Base-by-base conservation (phyloP, 1,284 basidiomycete species). In the Ustilago trichophora region DNA sequence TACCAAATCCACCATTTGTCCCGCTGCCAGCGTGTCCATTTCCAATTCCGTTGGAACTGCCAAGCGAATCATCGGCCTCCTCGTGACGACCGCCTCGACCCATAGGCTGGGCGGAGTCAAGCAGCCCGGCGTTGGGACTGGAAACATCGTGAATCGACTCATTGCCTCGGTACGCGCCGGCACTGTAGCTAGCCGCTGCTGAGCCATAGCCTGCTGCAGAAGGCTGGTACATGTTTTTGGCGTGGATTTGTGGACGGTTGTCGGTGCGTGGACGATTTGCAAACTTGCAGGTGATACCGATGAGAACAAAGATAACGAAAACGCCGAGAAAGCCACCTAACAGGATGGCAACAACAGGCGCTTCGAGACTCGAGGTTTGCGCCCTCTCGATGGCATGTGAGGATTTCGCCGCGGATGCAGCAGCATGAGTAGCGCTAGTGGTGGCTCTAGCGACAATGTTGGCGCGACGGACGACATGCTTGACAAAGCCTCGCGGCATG, bases 201-300 rank as follows among this genome's bases (percentile, higher is more conserved):
- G 63, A 52, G 4, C 60, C 66, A 27, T 72, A 72, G 16, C 70
- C 65, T 6, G 70, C 65, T 4, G 70, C 70, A 2, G 70, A 72
- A 13, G 70, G 70, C 46, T 72, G 65, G 26, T 47, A 72, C 64
- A 72, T 68, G 19, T 25, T 32, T 27, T 56, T 60, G 3, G 53
- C 12, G n/a, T 53, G 18, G 24, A 7, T 15, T n/a, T 47, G 52
- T 3, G 46, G 49, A 4, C 53, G 56, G 10, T 29, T 35, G 24
- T 59, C 50, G 24, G 56, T 36, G 27, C 53, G 46, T 16, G 70
- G 70, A 10, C 50, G 43, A 31, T 72, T 72, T 29, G 47, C 55
- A 8, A 40, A 57, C 37, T 69, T 68, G 59, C 55, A 60, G 13
- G 62, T 62, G 51, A 64, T 41, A 29, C 65, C 60, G 35, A 72